Evolutionary conservation across 495 filamentous ascomycete genomes (phyloP), one percentile per base, ranked within the genome.

Genomic region (Aspergillus heteromorphus): DNA sequence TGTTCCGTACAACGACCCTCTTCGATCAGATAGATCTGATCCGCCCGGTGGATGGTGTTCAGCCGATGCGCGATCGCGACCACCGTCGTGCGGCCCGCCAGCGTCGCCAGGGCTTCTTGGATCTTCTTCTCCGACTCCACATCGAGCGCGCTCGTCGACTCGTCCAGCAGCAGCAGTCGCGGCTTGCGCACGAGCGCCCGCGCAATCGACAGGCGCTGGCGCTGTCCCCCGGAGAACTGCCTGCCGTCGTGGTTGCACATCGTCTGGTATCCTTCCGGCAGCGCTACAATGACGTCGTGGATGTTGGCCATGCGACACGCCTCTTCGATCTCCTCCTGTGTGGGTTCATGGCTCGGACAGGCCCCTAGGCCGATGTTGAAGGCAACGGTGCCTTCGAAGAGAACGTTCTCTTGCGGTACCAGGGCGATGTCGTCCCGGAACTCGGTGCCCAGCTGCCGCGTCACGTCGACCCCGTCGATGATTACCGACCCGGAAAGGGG

Each of bases 1-100:
- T 66, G 62, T 55, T 91, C 87, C 41, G 87, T 76, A 51, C 86
- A 78, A 38, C 64, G 64, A 0, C 88, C 88, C 10, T 75, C 76
- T 54, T 88, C 84, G 52, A 95, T 79, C 58, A 89, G 78, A 57
- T 89, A 83, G 48, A 92, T 92, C n/a, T 76, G 65, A 68, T 92
- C 84, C 1, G 88, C 88, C 57, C 83, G 83, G 34, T 79, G 76
- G 20, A 93, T 84, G 14, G 87, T 92, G 18, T 77, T 75, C 45
- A 93, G 66, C 6, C 88, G 74, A 68, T 95, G 89, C 16, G 88
- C 88, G 48, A 92, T 83, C 10, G 82, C 86, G 36, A 91, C 74
- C 38, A 85, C 85, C 0, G 85, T 91, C 20, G 90, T 86, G 16
- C 84, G 87, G 49, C 82, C 79, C 6, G 79, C 69, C 10, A 82